A percentile compares a stretch with the other conserved stretches of the same genome.
These are phyloP conservation scores for Mrakia hoshinonis DNA, from an alignment of 768 basidiomycete species.

Conservation along the genomic window DNA sequence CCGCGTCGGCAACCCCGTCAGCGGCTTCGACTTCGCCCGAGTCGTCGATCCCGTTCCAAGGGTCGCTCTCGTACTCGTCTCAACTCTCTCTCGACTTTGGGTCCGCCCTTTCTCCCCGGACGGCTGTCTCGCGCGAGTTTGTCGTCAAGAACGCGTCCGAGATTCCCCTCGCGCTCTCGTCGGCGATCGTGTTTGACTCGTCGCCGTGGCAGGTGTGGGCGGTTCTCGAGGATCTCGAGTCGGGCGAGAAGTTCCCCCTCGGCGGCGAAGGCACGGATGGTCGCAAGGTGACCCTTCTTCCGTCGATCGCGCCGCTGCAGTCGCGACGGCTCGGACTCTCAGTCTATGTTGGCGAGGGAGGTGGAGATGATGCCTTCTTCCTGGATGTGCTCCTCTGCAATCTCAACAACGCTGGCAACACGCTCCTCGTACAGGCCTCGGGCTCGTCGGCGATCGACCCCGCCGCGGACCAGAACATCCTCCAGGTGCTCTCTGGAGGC, in stretches of 20 bases:
- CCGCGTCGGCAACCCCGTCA: background rate
- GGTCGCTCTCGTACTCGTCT: background rate
- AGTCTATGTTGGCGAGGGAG: background rate
- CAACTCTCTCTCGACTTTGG: constrained; percentile 2
- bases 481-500: constrained; percentile 35
- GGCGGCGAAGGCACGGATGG: background rate
- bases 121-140: constrained; percentile 1
- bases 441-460: constrained; percentile 29
- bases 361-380: constrained; percentile 32
- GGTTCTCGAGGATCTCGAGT: background rate
- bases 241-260: background rate
- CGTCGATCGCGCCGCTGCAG: background rate
- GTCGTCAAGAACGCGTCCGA: constrained; percentile 7
- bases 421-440: constrained; percentile 35
- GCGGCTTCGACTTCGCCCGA: background rate
- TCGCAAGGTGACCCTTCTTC: background rate
- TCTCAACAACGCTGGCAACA: constrained; percentile 35
- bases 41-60: constrained; percentile 3
- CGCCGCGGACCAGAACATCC: constrained; percentile 31
- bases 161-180: constrained; percentile 15
- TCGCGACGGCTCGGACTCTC: background rate
- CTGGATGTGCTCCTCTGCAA: constrained; percentile 38
- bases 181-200: constrained; percentile 13
- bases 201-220: constrained; percentile 14
- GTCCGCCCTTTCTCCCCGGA: background rate